A percentile compares a stretch with the other conserved stretches of the same genome.
Conservation (phyloP, 164 flowering plant genomes). For the Chimonanthus praecox region DNA sequence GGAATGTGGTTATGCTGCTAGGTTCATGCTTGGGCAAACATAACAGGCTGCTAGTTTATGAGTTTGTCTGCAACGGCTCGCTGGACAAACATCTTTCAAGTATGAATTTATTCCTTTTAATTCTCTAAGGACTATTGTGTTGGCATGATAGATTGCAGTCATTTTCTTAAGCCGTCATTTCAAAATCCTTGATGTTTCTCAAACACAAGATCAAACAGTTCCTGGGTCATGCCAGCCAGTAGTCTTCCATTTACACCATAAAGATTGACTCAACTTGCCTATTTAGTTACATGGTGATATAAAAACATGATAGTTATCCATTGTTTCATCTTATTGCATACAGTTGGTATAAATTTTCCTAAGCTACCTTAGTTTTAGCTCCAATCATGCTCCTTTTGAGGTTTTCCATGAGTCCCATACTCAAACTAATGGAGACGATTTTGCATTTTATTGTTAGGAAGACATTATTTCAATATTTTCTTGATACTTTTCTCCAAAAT, state of each 20-base stretch:
- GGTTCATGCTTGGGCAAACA: constrained; percentile 56
- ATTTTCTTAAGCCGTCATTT: background rate
- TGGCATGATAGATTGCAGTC: background rate
- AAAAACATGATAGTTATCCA: background rate
- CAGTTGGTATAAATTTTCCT: background rate
- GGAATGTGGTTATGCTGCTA: constrained; percentile 51
- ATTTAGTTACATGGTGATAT: background rate
- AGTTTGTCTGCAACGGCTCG: constrained; percentile 58
- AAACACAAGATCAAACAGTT: background rate
- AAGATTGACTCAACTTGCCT: background rate
- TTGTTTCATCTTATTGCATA: background rate
- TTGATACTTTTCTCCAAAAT: background rate
- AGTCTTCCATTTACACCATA: background rate
- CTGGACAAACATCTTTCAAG: constrained; percentile 49
- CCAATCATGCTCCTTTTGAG: background rate
- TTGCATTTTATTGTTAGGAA: background rate
- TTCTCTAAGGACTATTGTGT: background rate
- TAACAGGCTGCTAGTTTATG: constrained; percentile 52
- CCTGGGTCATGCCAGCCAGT: background rate
- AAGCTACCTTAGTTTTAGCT: background rate
- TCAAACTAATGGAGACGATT: too few relatives aligned
- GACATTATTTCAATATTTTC: background rate
- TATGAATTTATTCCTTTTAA: constrained; percentile 16
- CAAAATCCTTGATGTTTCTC: background rate
- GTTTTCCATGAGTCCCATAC: too few relatives aligned